Percentiles rank a stretch among this genome's conserved stretches.
Evolutionary conservation across 1,139 yeast genomes (phyloP).

Genomic region (Debaryomyces coudertii): DNA sequence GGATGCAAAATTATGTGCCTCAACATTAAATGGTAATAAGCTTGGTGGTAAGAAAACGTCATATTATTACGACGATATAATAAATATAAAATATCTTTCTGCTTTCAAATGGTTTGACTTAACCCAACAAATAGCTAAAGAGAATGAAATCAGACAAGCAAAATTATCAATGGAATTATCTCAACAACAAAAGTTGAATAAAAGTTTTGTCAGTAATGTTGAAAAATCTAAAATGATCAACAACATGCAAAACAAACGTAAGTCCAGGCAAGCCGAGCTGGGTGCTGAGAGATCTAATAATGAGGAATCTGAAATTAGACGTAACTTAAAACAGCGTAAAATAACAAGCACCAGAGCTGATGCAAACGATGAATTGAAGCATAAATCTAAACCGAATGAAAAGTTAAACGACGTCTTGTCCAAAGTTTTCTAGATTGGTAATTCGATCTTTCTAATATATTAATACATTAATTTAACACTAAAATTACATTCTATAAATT

Average conservation of each 20-base stretch:
- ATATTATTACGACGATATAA: conserved; percentile 92
- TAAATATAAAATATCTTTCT: conserved; percentile 85
- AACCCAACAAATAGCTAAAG: conserved; percentile 91
- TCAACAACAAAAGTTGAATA: conserved; percentile 85
- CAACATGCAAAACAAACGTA: conserved; percentile 61
- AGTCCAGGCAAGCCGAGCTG: conserved; percentile 26
- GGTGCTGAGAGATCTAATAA: conserved; percentile 20
- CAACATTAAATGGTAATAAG: conserved; percentile 82
- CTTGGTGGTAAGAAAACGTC: conserved; percentile 91
- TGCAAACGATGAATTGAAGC: conserved; percentile 54
- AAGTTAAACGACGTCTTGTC: conserved; percentile 52
- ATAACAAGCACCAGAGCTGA: conserved; percentile 68
- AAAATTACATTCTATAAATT: conserved; percentile 10
- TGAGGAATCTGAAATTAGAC: conserved; percentile 40
- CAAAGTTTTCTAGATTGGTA: conserved; percentile 27
- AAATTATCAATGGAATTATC: conserved; percentile 85
- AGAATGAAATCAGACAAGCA: conserved; percentile 85
- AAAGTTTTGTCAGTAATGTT: conserved; percentile 78
- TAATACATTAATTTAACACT: conserved; percentile 7
- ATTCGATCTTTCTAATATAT: neutral
- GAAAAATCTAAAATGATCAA: conserved; percentile 83
- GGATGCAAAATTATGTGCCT: conserved; percentile 88
- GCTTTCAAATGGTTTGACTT: conserved; percentile 95
- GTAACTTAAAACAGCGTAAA: conserved; percentile 64
- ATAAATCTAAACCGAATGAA: conserved; percentile 42